These are phyloP conservation scores for Amoeboradix gromovi DNA, from an alignment of 371 early-diverging fungal species.

Conservation along the genomic window DNA sequence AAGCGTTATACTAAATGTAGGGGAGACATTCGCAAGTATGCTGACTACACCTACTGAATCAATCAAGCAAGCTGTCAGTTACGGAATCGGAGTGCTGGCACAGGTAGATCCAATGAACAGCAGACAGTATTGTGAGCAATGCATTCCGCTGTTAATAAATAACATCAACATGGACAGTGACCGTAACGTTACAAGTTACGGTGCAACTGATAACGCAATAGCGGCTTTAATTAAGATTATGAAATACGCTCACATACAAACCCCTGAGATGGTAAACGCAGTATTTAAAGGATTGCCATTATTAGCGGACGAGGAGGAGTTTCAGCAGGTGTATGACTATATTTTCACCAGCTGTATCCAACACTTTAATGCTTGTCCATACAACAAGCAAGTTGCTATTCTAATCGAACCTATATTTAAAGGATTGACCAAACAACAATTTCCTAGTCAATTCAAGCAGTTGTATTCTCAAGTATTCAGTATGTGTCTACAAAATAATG, in stretches of 20 bases:
- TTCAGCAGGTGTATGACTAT: neutral
- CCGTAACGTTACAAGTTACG: neutral
- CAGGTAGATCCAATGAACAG: conserved; percentile 8
- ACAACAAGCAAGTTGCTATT: neutral
- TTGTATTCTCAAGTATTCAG: neutral
- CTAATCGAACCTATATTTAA: neutral
- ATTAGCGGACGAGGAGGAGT: neutral
- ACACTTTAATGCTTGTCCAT: neutral
- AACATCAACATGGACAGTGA: neutral
- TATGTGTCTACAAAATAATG: neutral
- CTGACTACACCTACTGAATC: conserved; percentile 11
- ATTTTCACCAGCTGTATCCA: neutral
- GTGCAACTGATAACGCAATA: neutral
- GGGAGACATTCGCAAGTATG: neutral
- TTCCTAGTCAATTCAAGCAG: neutral
- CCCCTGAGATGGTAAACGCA: neutral
- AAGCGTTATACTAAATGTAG: neutral
- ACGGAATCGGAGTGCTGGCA: conserved; percentile 62
- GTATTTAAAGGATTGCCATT: neutral
- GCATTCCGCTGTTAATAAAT: neutral
- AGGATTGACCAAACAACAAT: neutral
- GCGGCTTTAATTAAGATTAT: neutral
- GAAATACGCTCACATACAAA: neutral
- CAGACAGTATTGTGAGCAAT: neutral
- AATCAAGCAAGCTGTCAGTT: conserved; percentile 67